Percentiles rank a stretch among this genome's conserved stretches.
phyloP scores from a whole-genome alignment of 345 rosid species.

The Populus ilicifolia region DNA sequence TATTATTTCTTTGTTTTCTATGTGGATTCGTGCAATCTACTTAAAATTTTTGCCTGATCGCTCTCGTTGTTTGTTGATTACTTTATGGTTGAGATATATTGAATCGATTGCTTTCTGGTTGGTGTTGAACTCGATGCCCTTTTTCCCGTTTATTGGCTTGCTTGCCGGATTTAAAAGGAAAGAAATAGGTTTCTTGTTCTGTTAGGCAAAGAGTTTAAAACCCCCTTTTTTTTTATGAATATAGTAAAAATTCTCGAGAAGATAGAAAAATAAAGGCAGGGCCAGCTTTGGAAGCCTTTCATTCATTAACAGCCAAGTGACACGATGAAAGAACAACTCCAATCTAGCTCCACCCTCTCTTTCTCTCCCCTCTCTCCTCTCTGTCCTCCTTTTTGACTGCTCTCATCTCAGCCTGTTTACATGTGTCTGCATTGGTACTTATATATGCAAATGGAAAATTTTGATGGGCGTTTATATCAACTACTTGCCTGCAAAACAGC shows the following conservation, averaged over 20 bases:
- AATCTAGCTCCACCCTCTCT: background rate
- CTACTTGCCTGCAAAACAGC: background rate
- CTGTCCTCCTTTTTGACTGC: background rate
- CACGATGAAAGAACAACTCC: background rate
- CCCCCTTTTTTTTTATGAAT: background rate
- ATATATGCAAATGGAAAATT: background rate
- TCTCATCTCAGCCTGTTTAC: background rate
- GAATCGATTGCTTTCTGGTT: slow-evolving; percentile 19
- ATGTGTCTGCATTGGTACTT: background rate
- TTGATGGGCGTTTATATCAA: background rate
- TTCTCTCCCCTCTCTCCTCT: background rate
- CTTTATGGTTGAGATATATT: background rate
- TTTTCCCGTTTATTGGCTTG: slow-evolving; percentile 23
- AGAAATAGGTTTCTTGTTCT: slow-evolving; percentile 20
- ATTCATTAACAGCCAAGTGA: background rate
- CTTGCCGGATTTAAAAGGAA: slow-evolving; percentile 22
- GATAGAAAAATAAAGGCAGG: background rate
- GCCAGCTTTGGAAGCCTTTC: background rate
- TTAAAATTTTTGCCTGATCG: background rate
- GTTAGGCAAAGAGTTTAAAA: slow-evolving; percentile 7
- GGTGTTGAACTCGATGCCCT: slow-evolving; percentile 29
- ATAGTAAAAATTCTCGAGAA: background rate
- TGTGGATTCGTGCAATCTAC: slow-evolving; percentile 18
- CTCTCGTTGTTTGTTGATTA: background rate
- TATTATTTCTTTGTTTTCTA: background rate